phyloP scores from a whole-genome alignment of 345 rosid species.

The Capsella bursapastoris region DNA sequence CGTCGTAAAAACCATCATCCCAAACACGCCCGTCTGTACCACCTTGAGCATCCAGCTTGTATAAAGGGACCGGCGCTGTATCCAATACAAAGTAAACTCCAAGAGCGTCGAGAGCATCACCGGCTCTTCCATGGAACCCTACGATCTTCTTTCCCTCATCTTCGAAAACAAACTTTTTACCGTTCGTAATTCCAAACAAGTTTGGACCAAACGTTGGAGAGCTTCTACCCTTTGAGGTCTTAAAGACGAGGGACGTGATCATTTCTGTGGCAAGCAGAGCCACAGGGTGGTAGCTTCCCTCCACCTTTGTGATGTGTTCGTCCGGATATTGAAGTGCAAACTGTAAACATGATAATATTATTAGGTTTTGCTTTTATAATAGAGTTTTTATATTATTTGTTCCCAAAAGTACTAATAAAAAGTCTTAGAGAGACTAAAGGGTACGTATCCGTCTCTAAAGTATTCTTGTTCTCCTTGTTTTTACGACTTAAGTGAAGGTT shows the following conservation, averaged over 20 bases:
- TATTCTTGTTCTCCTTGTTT: neutral
- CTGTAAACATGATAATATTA: neutral
- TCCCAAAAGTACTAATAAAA: no score
- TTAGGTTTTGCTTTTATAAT: no score
- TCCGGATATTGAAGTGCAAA: conserved; percentile 24
- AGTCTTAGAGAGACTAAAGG: neutral
- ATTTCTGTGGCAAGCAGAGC: conserved; percentile 1
- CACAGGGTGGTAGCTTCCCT: conserved; percentile 28
- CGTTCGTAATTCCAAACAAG: conserved; percentile 19
- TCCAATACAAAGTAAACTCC: conserved; percentile 24
- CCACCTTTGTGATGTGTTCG: conserved; percentile 35
- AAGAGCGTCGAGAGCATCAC: conserved; percentile 27
- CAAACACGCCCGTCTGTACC: conserved; percentile 26
- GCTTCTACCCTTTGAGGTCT: conserved; percentile 37
- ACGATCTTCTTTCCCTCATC: conserved; percentile 30
- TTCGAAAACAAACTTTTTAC: conserved; percentile 25
- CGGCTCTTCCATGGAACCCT: conserved; percentile 35
- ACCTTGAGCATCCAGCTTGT: conserved; percentile 37
- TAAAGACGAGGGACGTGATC: conserved; percentile 28
- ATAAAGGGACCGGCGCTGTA: conserved; percentile 16
- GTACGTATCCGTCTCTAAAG: neutral
- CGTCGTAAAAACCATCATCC: conserved; percentile 36
- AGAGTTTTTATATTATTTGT: no score
- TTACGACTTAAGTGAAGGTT: neutral
- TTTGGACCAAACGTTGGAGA: conserved; percentile 37